Percentiles rank a stretch among this genome's conserved stretches.
phyloP scores from a whole-genome alignment of 257 asterid genomes.

The Solanum lycopersicoides region DNA sequence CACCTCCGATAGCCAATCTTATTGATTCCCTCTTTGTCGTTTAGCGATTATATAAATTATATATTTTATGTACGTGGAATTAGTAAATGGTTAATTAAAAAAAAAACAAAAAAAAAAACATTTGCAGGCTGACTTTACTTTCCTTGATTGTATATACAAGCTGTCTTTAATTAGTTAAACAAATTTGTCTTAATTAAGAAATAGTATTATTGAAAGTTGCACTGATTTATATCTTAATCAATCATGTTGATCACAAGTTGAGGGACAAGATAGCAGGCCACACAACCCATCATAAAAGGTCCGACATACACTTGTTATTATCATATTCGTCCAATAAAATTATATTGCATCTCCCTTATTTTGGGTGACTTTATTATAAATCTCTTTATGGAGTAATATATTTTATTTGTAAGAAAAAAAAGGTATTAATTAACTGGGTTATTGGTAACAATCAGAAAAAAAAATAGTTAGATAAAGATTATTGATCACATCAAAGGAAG shows the following conservation, averaged over 20 bases:
- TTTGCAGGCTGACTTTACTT: constrained; percentile 9
- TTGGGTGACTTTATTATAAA: not conserved
- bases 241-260: not conserved
- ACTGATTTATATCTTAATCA: not conserved
- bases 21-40: constrained; percentile 32
- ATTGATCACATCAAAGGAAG: not conserved
- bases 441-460: not conserved
- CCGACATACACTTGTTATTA: not conserved
- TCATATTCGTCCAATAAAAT: not conserved
- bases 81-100: not conserved
- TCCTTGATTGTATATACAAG: constrained; percentile 13
- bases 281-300: not conserved
- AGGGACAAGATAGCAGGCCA: not conserved
- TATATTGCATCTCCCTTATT: not conserved
- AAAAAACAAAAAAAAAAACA: not conserved
- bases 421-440: not conserved
- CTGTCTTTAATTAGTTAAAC: constrained; percentile 3
- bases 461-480: not conserved
- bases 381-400: not conserved
- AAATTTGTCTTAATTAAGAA: not conserved
- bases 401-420: not conserved
- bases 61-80: not conserved
- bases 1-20: constrained; percentile 41
- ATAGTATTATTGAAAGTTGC: not conserved
- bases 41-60: constrained; percentile 11